Evolutionary conservation across 1,139 yeast species (phyloP).

Genomic region (Sugiyamaella grinbergsii): DNA sequence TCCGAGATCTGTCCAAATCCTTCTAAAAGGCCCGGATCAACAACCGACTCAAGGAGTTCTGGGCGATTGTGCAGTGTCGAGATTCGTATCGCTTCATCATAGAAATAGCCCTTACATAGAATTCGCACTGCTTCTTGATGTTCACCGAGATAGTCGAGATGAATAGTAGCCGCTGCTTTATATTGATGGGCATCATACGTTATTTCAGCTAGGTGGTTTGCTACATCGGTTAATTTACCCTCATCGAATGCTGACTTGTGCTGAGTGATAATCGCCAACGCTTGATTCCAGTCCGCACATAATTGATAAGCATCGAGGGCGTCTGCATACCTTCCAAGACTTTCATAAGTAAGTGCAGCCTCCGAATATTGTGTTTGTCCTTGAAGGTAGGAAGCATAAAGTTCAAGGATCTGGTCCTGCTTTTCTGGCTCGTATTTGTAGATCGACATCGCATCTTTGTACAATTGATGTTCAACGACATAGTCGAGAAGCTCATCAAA

Average conservation of each 20-base stretch:
- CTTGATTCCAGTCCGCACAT: conserved; percentile 85
- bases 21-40: conserved; percentile 78
- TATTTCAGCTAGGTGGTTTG: conserved; percentile 59
- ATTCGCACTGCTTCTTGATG: conserved; percentile 62
- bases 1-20: conserved; percentile 89
- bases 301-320: conserved; percentile 71
- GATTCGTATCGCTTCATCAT: conserved; percentile 73
- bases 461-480: conserved; percentile 72
- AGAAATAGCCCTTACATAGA: conserved; percentile 75
- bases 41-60: conserved; percentile 55
- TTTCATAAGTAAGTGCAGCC: conserved; percentile 79
- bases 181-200: conserved; percentile 73
- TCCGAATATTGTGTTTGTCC: conserved; percentile 56
- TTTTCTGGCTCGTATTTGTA: conserved; percentile 57
- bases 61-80: conserved; percentile 44
- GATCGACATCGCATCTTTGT: conserved; percentile 64
- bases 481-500: conserved; percentile 68
- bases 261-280: conserved; percentile 48
- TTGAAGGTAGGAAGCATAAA: conserved; percentile 65
- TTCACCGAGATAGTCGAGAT: conserved; percentile 61
- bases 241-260: conserved; percentile 25
- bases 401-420: conserved; percentile 55
- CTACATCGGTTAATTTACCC: conserved; percentile 47
- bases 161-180: conserved; percentile 81
- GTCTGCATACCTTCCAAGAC: conserved; percentile 54